phyloP scores from a whole-genome alignment of 805 yeast genomes.

The Tetrapisispora nanseiensis region DNA sequence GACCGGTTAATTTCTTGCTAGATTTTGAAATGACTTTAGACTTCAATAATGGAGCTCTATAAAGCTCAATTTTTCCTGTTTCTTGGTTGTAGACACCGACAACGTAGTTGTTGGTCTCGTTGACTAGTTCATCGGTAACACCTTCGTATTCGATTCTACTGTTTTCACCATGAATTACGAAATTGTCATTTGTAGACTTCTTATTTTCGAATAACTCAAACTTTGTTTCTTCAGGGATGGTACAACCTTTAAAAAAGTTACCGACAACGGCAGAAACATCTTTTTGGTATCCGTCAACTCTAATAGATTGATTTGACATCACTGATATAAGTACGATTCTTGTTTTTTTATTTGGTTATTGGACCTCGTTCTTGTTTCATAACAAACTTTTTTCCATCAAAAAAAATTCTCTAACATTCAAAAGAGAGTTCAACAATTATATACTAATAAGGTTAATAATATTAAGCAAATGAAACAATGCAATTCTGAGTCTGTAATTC shows the following conservation, averaged over 20 bases:
- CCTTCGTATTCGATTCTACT: constrained; percentile 69
- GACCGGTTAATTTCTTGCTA: constrained; percentile 48
- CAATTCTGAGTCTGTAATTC: too few species aligned
- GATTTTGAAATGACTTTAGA: constrained; percentile 56
- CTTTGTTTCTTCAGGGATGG: constrained; percentile 45
- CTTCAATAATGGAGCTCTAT: constrained; percentile 52
- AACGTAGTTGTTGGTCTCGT: constrained; percentile 41
- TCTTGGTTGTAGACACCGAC: constrained; percentile 70
- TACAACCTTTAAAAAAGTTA: constrained; percentile 71
- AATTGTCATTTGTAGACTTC: constrained; percentile 25
- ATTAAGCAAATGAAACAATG: too few species aligned
- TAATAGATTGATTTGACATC: constrained; percentile 5
- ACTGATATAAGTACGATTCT: too few species aligned
- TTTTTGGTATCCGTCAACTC: constrained; percentile 33
- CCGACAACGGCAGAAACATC: constrained; percentile 48
- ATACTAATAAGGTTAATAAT: too few species aligned
- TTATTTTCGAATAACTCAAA: constrained; percentile 54
- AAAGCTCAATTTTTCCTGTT: constrained; percentile 54
- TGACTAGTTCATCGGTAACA: constrained; percentile 30
- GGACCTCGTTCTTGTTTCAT: too few species aligned
- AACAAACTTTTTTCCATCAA: too few species aligned
- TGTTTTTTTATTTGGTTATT: background rate
- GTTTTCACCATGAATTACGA: constrained; percentile 68
- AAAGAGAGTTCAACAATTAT: too few species aligned
- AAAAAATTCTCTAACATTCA: too few species aligned